Base-by-base conservation (phyloP, 257 asterid genomes). In the Prunella vulgaris region DNA sequence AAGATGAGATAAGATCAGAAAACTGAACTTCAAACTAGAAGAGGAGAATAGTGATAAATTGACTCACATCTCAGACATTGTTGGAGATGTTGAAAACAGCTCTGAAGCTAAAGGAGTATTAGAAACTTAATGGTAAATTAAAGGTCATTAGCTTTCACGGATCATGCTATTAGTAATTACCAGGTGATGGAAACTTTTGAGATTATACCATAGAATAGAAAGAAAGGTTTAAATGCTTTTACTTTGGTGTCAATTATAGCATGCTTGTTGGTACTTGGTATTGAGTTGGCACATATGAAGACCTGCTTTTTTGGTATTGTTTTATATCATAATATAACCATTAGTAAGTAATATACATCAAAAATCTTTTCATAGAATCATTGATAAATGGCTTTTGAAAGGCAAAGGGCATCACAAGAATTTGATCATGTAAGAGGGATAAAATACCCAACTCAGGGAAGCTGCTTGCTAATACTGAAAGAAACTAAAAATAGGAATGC, bases 1-100 rank as follows among this genome's bases (percentile, higher is more conserved):
- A 63, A 72, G 48, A 32, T 5, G 57, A 64, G 15, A 73, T 30
- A 42, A 82, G 15, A 66, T 53, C 40, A 60, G 42, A 48, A 65
- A 56, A 35, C 22, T 60, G 56, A 74, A 68, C 60, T 35, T 44
- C 32, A 35, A 60, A 42, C 13, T 18, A 32, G 48, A 21, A 33
- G 9, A 20, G 28, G 2, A 27, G 15, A 60, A 35, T n/a, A 15
- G 7, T 22, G 37, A 3, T 38, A 49, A 15, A 20, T 70, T 13
- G 35, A 71, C 38, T 3, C 46, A 44, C 25, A 62, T 54, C 42
- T 57, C 28, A 60, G 22, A 35, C 40, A 60, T 67, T 10, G 33
- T 9, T 3, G 35, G 17, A 28, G 3, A 21, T 24, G 17, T 21
- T 21, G 14, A 40, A 42, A 32, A 65, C 62, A 40, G 42, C 52